Evolutionary conservation across 192 early-diverging fungal genomes (phyloP).

Genomic region (Diversispora epigaea): DNA sequence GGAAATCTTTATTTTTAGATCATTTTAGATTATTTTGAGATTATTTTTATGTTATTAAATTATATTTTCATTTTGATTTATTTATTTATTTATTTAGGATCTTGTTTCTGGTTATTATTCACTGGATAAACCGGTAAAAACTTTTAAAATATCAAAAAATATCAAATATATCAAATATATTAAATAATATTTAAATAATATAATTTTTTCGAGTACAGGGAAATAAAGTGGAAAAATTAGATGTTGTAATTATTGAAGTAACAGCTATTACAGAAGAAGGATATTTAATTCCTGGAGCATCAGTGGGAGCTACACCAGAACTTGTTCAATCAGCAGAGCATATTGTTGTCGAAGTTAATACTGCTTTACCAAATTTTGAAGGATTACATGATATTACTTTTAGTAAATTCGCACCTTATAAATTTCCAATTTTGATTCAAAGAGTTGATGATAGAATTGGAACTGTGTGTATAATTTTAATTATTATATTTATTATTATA

Average conservation of each 20-base stretch:
- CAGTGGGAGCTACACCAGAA: conserved; percentile 46
- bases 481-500: background rate
- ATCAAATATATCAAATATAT: background rate
- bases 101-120: conserved; percentile 27
- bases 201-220: background rate
- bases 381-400: conserved; percentile 44
- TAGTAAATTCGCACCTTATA: conserved; percentile 37
- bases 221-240: conserved; percentile 34
- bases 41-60: background rate
- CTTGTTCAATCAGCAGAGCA: conserved; percentile 44
- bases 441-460: conserved; percentile 43
- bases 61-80: background rate
- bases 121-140: conserved; percentile 1
- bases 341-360: conserved; percentile 48
- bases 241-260: conserved; percentile 44
- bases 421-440: conserved; percentile 46
- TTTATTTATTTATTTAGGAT: conserved; percentile 8
- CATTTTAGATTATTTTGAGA: background rate
- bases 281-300: conserved; percentile 45
- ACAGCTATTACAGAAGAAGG: conserved; percentile 47
- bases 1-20: background rate
- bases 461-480: conserved; percentile 14
- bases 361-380: conserved; percentile 44
- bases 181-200: background rate
- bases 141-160: background rate